Base-by-base conservation (phyloP, 805 yeast species). In the Nakazawaea anatomiae region DNA sequence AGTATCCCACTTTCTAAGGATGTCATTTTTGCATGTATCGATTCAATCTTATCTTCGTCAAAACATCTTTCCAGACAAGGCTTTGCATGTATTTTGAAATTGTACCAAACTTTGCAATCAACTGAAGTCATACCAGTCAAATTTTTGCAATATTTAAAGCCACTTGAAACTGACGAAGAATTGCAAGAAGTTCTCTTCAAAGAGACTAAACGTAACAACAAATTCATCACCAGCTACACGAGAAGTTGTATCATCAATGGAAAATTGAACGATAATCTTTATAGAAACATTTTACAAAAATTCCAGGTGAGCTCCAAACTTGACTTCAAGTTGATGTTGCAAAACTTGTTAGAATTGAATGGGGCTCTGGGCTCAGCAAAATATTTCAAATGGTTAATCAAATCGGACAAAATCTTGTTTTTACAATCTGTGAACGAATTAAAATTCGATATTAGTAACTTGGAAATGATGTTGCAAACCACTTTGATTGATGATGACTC, bases 401-500 rank as follows among this genome's bases (percentile, higher is more conserved):
- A 61, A 6, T 57, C 60, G 5, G 63, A 76, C 48, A 68, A 73
- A 53, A 68, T 63, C 2, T 53, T 71, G 25, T 72, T 80, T 42
- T 40, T 70, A n/a, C 57, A 62, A n/a, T 66, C 70, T 29, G 59
- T 80, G 46, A 55, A 61, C 2, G 63, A 72, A 2, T 49, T 66
- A 27, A 62, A 67, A 18, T 49, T 75, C 25, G 59, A 68, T 18
- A 53, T 79, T 3, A 80, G 76, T 31, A 57, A 71, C 4, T 68
- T 84, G 31, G 91, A 85, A 69, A 77, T 89, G 73, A 74, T 76
- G 49, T 68, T 89, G 44, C 87, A 88, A 67, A 75, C 85, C 1
- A 82, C 91, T 0, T 66, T 89, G 47, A 58, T 66, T 30, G 58
- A 57, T 10, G 54, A 60, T 12, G 60, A 57, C 8, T 57, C 55